Evolutionary conservation across 805 yeast genomes (phyloP), one percentile per base, ranked within the genome.

Genomic region (Yarrowia phangngaensis): DNA sequence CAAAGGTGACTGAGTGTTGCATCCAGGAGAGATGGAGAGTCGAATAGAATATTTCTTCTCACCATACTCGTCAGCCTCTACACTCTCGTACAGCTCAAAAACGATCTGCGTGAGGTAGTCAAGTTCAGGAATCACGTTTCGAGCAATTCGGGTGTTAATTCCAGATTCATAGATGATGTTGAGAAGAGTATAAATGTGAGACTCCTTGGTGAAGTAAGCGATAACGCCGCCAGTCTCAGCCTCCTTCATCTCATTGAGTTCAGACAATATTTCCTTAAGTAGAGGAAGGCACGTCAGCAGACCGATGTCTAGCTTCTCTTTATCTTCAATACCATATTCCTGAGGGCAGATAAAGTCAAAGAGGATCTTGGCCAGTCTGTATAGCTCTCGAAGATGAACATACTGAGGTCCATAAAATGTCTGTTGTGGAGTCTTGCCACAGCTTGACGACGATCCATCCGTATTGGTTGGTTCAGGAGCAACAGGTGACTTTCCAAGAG

Each of bases 301-400:
- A 4, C 99, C 99, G 68, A 92, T 92, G 63, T 92, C 99, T 53
- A 92, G 74, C 62, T 92, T 92, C 65, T 92, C 98, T 59, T 83
- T 82, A 60, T 88, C 95, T 55, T 89, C 87, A 58, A 92, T 92
- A 55, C 99, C 99, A 63, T 92, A 92, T 63, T 92, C 99, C 65
- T 92, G 97, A 8, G 99, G 99, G 66, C 97, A 92, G 40, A 92
- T 88, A 61, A 90, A 92, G 66, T 92, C 99, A 69, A 92, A 92
- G 54, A 92, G 68, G 6, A 92, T 95, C 64, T 92, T 94, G 0
- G 96, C 85, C 50, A 92, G 72, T 54, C 90, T 73, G 63, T 89
- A 92, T 46, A 92, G 73, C 63, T 92, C 98, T 56, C 97, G 73
- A 52, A 92, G 72, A 54, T 86, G 75, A 23, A 83, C 82, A 64